phyloP scores from a whole-genome alignment of 805 yeast species.

The Starmerella gropengiesseri region DNA sequence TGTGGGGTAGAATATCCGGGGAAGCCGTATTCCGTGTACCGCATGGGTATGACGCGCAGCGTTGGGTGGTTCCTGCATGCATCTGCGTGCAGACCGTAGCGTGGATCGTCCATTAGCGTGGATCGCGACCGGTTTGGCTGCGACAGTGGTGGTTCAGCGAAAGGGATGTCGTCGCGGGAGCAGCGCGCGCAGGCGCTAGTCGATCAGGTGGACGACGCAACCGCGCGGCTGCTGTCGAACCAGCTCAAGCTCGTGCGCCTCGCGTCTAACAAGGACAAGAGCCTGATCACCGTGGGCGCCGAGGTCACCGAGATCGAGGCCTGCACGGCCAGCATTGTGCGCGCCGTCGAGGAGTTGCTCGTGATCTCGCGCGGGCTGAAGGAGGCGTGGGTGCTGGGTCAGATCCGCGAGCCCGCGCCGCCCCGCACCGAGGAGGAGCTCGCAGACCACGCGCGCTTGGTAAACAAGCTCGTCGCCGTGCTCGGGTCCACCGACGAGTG shows the following conservation, averaged over 20 bases:
- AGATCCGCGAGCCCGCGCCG: conserved; percentile 21
- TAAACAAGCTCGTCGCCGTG: conserved; percentile 4
- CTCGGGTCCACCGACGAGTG: conserved; percentile 7
- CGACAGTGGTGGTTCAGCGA: neutral
- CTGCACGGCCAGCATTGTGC: conserved; percentile 29
- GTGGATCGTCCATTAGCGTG: too few species aligned
- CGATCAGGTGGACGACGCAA: conserved; percentile 25
- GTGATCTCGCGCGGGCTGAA: conserved; percentile 32
- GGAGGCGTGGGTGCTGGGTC: conserved; percentile 37
- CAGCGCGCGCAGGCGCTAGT: conserved; percentile 21
- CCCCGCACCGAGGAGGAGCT: conserved; percentile 4
- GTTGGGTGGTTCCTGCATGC: too few species aligned
- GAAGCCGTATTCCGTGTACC: too few species aligned
- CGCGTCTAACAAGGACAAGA: conserved; percentile 26
- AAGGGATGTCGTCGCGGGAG: conserved; percentile 16
- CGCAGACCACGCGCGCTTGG: neutral
- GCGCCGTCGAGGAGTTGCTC: conserved; percentile 33
- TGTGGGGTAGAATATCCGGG: neutral
- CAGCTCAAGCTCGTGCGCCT: conserved; percentile 23
- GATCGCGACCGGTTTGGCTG: neutral
- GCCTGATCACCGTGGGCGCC: conserved; percentile 30
- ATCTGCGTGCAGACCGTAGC: too few species aligned
- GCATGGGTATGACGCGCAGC: too few species aligned
- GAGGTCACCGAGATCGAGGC: conserved; percentile 33
- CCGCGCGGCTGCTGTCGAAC: conserved; percentile 21